These are phyloP conservation scores for Botrytis fabae DNA, from an alignment of 2,329 filamentous ascomycete genomes.

Conservation along the genomic window DNA sequence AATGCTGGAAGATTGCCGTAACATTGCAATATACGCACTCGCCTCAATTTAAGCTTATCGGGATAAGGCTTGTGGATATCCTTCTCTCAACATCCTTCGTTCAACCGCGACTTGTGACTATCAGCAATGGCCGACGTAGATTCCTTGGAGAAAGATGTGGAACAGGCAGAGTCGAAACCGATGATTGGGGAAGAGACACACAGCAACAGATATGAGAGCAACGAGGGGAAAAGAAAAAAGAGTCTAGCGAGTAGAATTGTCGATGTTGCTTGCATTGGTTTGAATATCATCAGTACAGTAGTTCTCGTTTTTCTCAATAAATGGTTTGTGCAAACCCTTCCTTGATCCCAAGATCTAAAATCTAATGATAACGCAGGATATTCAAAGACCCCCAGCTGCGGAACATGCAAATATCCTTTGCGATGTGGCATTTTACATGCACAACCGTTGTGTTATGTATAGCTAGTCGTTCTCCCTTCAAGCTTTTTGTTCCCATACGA, in stretches of 20 bases:
- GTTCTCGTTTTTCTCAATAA: slow-evolving; percentile 49
- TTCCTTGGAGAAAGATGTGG: slow-evolving; percentile 32
- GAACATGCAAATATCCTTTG: slow-evolving; percentile 48
- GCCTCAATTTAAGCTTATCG: not conserved
- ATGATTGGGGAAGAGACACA: slow-evolving; percentile 26
- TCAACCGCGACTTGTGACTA: not conserved
- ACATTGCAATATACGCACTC: not conserved
- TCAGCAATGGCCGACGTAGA: slow-evolving; percentile 20
- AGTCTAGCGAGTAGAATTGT: slow-evolving; percentile 28
- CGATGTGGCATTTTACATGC: slow-evolving; percentile 50
- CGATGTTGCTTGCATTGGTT: slow-evolving; percentile 42
- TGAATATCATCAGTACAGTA: slow-evolving; percentile 48
- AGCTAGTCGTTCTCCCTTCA: slow-evolving; percentile 45
- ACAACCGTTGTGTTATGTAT: slow-evolving; percentile 47
- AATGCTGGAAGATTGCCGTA: not conserved
- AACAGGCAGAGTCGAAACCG: slow-evolving; percentile 31
- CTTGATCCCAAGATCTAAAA: not conserved
- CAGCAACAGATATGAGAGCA: slow-evolving; percentile 18
- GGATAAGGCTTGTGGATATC: not conserved
- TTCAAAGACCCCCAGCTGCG: slow-evolving; percentile 48
- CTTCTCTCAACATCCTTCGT: not conserved
- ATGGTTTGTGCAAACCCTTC: slow-evolving; percentile 38
- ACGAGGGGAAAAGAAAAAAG: slow-evolving; percentile 23
- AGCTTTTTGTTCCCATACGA: slow-evolving; percentile 47
- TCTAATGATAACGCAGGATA: slow-evolving; percentile 39